Evolutionary conservation across 1,139 yeast species (phyloP).

Genomic region (Tardiomyces depauwii): DNA sequence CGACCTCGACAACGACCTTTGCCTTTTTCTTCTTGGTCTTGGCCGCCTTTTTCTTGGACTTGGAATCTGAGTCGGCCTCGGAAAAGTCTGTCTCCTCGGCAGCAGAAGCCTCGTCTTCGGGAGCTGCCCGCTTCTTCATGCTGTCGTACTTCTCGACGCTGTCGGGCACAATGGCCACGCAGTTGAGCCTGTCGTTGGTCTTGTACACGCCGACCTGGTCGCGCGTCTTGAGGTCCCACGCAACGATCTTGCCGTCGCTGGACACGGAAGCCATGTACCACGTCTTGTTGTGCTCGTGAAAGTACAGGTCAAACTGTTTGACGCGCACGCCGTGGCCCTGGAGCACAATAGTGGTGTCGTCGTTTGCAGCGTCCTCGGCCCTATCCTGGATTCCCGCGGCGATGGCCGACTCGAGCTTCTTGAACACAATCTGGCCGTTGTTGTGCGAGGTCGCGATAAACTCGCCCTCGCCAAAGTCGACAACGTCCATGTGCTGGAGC

Average conservation of each 20-base stretch:
- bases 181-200: constrained; percentile 87
- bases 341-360: constrained; percentile 33
- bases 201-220: constrained; percentile 88
- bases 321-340: constrained; percentile 80
- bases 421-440: constrained; percentile 62
- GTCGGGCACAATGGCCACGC: constrained; percentile 72
- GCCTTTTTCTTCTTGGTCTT: constrained; percentile 31
- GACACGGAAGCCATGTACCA: constrained; percentile 65
- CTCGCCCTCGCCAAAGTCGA: constrained; percentile 30
- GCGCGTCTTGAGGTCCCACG: constrained; percentile 63
- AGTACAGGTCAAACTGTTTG: constrained; percentile 56
- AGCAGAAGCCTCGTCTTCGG: constrained; percentile 25
- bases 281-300: constrained; percentile 24
- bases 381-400: constrained; percentile 4
- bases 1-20: constrained; percentile 14
- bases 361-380: constrained; percentile 14
- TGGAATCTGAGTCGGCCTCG: constrained; percentile 34
- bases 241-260: constrained; percentile 85
- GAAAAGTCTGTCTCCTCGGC: constrained; percentile 40
- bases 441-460: constrained; percentile 59
- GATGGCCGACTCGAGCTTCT: constrained; percentile 20
- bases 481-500: constrained; percentile 56
- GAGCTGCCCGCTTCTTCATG: constrained; percentile 42
- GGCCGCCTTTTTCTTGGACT: constrained; percentile 32
- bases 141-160: constrained; percentile 59